Base-by-base conservation (phyloP, 371 early-diverging fungal genomes). In the Funneliformis caledonium region DNA sequence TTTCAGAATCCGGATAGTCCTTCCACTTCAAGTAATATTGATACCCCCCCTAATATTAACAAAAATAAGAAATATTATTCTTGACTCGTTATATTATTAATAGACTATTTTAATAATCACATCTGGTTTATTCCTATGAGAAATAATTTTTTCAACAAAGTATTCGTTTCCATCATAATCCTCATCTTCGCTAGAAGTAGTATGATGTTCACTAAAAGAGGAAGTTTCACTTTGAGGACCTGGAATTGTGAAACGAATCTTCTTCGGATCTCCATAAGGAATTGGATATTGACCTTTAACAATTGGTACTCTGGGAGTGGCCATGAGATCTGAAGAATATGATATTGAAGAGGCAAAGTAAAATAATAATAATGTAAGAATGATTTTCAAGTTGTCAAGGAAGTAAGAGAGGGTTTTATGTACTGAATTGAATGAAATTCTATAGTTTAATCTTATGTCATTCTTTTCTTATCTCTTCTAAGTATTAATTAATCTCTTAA, bases 11-110 rank as follows among this genome's bases (percentile, higher is more conserved):
- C 11, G 52, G 61, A 22, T 85, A 86, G 12, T 83, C 83, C 56
- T 85, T 76, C 88, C 88, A 88, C 84, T 87, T 86, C 52, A 88
- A 82, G 14, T 78, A 80, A 69, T 86, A 88, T 47, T 81, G 83
- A 33, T 31, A 56, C 31, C 67, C 61, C 22, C 85, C 81, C 64
- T 60, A 47, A 64, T 14, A 8, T 19, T 14, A 68, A 26, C 22
- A 31, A 48, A 76, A 56, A 22, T 33, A 33, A 6, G 43, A 60
- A 50, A 59, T 59, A n/a, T 26, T 14, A 26, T 33, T 75, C 50
- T 64, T 60, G 47, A 45, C 52, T 31, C 22, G 12, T 26, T 33
- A 59, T 52, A 42, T 33, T 31, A 59, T 19, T 31, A 4, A 3
- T 2, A 37, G 5, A 10, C 0, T 65, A 11, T 16, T 26, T 31